A percentile compares a stretch with the other conserved stretches of the same genome.
phyloP scores from a whole-genome alignment of 83 land plant species.

The Picea abies region DNA sequence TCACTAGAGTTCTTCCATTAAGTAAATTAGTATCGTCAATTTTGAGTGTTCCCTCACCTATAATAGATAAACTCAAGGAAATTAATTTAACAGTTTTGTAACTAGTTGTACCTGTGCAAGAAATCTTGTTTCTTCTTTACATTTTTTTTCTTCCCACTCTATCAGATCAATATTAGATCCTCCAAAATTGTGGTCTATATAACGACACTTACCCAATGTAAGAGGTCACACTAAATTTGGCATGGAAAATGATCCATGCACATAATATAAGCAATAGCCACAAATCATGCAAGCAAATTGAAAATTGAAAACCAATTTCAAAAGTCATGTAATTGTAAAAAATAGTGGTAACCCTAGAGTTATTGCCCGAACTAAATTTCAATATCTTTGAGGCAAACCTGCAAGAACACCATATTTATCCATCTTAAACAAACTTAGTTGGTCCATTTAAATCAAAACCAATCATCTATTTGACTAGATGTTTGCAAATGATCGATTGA shows the following conservation, averaged over 20 bases:
- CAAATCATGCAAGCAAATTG: neutral
- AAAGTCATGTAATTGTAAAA: slow-evolving; percentile 88
- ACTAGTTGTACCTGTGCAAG: slow-evolving; percentile 53
- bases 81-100: too few species aligned
- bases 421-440: neutral
- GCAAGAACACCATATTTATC: slow-evolving; percentile 9
- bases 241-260: neutral
- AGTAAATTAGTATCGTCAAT: too few species aligned
- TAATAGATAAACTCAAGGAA: too few species aligned
- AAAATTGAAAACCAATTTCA: slow-evolving; percentile 50
- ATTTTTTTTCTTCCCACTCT: slow-evolving; percentile 96
- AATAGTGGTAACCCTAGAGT: slow-evolving; percentile 87
- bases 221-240: neutral
- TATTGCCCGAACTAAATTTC: slow-evolving; percentile 85
- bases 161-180: slow-evolving; percentile 92
- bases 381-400: slow-evolving; percentile 81
- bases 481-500: neutral
- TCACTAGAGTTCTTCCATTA: too few species aligned
- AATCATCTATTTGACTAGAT: neutral
- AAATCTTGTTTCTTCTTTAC: slow-evolving; percentile 83
- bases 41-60: too few species aligned
- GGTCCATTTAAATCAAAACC: neutral
- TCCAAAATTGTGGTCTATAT: slow-evolving; percentile 81
- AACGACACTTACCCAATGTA: neutral
- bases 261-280: neutral